Evolutionary conservation across 2,329 filamentous ascomycete species (phyloP), one percentile per base, ranked within the genome.

Genomic region (Waltergamsia citrina): DNA sequence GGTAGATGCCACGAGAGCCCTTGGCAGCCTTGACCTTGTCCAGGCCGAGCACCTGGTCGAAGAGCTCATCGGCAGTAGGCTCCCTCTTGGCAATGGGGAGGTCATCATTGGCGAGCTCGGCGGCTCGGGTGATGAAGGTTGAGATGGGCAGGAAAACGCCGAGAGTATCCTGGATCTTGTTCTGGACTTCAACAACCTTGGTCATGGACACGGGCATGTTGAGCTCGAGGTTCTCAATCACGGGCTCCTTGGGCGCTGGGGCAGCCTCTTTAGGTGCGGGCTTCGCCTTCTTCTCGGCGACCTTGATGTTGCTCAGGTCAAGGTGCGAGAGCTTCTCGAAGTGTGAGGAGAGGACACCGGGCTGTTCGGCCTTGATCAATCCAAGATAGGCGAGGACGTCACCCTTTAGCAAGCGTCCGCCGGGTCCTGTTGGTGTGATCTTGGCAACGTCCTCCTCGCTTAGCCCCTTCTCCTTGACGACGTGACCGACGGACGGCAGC

Each of bases 301-400:
- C 63, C 67, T 94, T 93, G 66, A 96, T 90, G 66, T 96, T 94
- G 66, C 83, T 92, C 17, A 98, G 76, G 56, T 98, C 90, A 34
- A 98, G 77, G 57, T 93, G 86, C 27, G 74, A 66, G 32, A 92
- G 75, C 57, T 86, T 81, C 39, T 75, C 68, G 52, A 94, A 80
- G 34, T 76, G 78, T 38, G 72, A 65, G 36, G 84, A 82, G 46
- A 87, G 71, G 40, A 77, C 67, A 16, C 74, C 70, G 3, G 90
- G 83, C 45, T 85, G 82, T 38, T 78, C 69, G 42, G 78, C 65
- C 39, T 80, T 67, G 50, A 95, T 85, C 46, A 71, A 67, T 41
- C 92, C 92, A 12, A 96, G 60, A 57, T 90, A 92, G 31, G 87
- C 88, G 35, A 98, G 76, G 6, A 98, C 81, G 53, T 98, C 92